Conservation (phyloP, 192 early-diverging fungal species). For the Umbelopsis sp. region DNA sequence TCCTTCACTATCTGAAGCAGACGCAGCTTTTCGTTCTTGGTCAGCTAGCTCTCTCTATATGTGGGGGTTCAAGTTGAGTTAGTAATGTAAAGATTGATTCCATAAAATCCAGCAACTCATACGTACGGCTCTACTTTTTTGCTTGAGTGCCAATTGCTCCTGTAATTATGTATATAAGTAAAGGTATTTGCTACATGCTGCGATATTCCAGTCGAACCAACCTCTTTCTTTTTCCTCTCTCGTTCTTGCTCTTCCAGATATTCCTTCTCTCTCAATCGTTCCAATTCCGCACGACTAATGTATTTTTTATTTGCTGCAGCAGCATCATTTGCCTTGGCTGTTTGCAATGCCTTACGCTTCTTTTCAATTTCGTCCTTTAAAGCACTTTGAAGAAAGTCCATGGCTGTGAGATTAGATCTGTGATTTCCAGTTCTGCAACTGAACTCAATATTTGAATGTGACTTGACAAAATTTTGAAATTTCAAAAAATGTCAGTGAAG, state of each 20-base stretch:
- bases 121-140: background rate
- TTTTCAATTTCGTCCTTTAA: conserved; percentile 72
- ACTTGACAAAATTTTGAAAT: background rate
- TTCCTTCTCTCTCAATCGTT: conserved; percentile 60
- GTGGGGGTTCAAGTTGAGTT: background rate
- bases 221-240: conserved; percentile 30
- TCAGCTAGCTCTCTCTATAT: conserved; percentile 18
- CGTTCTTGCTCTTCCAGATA: conserved; percentile 57
- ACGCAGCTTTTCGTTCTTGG: conserved; percentile 28
- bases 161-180: conserved; percentile 23
- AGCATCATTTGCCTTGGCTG: conserved; percentile 22
- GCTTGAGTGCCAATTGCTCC: conserved; percentile 2
- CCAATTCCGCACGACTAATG: conserved; percentile 79
- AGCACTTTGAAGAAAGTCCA: conserved; percentile 36
- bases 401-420: background rate
- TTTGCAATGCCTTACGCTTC: conserved; percentile 67
- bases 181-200: background rate
- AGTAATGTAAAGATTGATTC: background rate
- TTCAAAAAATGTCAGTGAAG: background rate
- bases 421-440: background rate
- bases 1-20: conserved; percentile 17
- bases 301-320: conserved; percentile 70
- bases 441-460: background rate
- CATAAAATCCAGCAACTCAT: background rate
- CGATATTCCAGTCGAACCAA: background rate